A percentile compares a stretch with the other conserved stretches of the same genome.
Conservation (phyloP, 192 early-diverging fungal species). For the Gamsiella multidivaricata region DNA sequence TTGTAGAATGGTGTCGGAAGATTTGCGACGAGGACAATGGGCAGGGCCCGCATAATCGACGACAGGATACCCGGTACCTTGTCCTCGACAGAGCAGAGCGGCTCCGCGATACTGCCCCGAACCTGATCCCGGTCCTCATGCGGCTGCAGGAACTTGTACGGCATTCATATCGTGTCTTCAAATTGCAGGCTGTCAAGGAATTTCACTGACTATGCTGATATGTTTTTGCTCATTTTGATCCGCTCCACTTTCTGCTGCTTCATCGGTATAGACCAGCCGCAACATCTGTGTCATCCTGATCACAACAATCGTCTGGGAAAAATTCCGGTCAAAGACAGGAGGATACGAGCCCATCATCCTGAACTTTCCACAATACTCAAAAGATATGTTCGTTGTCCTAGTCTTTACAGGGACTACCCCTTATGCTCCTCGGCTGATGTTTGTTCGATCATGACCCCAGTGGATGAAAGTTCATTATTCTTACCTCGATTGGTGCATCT, state of each 20-base stretch:
- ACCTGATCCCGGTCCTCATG: conserved; percentile 75
- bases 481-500: not conserved
- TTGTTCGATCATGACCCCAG: too few species aligned
- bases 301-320: conserved; percentile 78
- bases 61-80: conserved; percentile 56
- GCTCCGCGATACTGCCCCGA: conserved; percentile 75
- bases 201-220: too few species aligned
- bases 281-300: conserved; percentile 82
- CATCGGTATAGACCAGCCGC: conserved; percentile 43
- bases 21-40: conserved; percentile 28
- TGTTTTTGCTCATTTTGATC: too few species aligned
- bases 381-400: conserved; percentile 27
- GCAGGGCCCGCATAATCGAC: not conserved
- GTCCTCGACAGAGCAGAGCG: conserved; percentile 86
- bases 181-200: too few species aligned
- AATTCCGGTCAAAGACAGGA: conserved; percentile 77
- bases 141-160: conserved; percentile 77
- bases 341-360: conserved; percentile 71
- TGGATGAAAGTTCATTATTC: too few species aligned
- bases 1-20: conserved; percentile 61
- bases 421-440: too few species aligned
- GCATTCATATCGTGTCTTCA: not conserved
- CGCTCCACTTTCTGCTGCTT: too few species aligned
- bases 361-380: conserved; percentile 81
- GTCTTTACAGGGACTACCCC: too few species aligned